These are phyloP conservation scores for Fonsecaea pugnacius DNA, from an alignment of 2,329 filamentous ascomycete species.

Conservation along the genomic window DNA sequence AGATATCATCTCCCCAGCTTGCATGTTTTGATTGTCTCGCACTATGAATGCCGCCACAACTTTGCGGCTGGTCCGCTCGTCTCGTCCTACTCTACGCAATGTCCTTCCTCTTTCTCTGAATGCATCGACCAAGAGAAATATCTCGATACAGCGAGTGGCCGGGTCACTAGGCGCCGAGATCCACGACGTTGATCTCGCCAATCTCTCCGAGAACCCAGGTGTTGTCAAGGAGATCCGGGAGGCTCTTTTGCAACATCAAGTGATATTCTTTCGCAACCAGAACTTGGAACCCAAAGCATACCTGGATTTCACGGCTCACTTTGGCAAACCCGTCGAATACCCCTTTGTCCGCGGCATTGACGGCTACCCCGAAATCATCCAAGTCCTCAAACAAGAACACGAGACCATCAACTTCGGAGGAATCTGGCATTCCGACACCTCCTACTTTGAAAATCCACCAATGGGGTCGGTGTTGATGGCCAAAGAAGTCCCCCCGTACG, in stretches of 20 bases:
- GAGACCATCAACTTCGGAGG: constrained; percentile 36
- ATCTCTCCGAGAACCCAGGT: constrained; percentile 26
- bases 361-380: constrained; percentile 33
- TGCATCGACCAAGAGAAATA: constrained; percentile 14
- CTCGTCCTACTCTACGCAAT: background rate
- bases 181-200: constrained; percentile 31
- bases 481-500: constrained; percentile 37
- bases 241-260: constrained; percentile 33
- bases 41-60: background rate
- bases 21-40: background rate
- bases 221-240: constrained; percentile 32
- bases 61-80: background rate
- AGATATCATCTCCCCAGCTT: background rate
- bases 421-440: constrained; percentile 37
- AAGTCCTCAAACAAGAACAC: constrained; percentile 35
- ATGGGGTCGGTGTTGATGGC: constrained; percentile 34
- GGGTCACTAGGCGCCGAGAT: constrained; percentile 35
- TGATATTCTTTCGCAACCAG: constrained; percentile 36
- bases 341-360: constrained; percentile 35
- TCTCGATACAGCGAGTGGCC: constrained; percentile 32
- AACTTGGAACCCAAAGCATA: constrained; percentile 27
- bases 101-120: background rate
- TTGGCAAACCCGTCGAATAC: constrained; percentile 35
- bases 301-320: constrained; percentile 31
- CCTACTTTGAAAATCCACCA: constrained; percentile 31